Conservation (phyloP, 2,329 filamentous ascomycete genomes). For the Graphiopsis chlorocephala region DNA sequence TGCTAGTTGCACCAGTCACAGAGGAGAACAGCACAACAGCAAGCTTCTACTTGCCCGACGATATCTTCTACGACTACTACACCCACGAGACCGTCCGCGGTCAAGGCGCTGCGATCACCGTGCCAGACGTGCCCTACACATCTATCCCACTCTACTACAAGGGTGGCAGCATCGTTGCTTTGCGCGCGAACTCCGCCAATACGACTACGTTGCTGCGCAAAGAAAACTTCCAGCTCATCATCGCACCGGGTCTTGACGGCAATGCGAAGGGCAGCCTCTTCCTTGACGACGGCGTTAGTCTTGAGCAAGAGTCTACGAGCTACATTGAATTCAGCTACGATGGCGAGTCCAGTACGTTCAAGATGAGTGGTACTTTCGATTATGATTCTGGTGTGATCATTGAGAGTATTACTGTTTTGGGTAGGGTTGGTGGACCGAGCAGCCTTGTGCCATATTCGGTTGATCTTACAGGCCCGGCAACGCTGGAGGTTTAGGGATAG, state of each 20-base stretch:
- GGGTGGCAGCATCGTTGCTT: constrained; percentile 63
- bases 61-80: constrained; percentile 61
- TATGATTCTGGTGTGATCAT: constrained; percentile 49
- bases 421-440: constrained; percentile 23
- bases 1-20: constrained; percentile 57
- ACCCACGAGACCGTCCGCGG: constrained; percentile 49
- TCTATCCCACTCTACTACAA: constrained; percentile 66
- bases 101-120: constrained; percentile 43
- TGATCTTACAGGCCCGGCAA: constrained; percentile 1
- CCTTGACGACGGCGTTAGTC: constrained; percentile 71
- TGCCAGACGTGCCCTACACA: constrained; percentile 47
- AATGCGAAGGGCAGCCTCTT: constrained; percentile 67
- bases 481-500: not conserved
- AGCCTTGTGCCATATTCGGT: not conserved
- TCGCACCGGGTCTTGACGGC: constrained; percentile 63
- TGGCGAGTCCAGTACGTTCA: constrained; percentile 48
- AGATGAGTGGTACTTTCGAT: constrained; percentile 53
- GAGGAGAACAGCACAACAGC: constrained; percentile 53
- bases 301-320: constrained; percentile 58
- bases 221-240: constrained; percentile 67
- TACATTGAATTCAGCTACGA: constrained; percentile 59
- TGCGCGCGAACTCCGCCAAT: constrained; percentile 55
- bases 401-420: constrained; percentile 52
- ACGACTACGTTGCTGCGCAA: constrained; percentile 63
- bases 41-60: constrained; percentile 56